Conservation (phyloP, 768 basidiomycete genomes). For the Rhodotorula kratochvilovae region DNA sequence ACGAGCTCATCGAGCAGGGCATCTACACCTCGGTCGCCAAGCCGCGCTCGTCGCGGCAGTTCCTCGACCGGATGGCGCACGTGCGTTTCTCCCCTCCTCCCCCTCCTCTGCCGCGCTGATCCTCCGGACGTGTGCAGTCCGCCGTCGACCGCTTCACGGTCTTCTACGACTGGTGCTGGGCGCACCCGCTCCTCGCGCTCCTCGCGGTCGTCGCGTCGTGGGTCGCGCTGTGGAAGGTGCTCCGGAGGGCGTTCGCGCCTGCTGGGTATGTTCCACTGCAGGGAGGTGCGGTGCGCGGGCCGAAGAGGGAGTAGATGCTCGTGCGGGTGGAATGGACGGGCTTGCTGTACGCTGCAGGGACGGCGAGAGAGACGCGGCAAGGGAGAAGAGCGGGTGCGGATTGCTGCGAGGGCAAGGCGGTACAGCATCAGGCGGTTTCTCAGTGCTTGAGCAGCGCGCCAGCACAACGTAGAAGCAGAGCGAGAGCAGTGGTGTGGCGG, state of each 20-base stretch:
- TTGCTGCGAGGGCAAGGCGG: no score
- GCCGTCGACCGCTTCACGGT: neutral
- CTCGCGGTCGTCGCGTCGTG: neutral
- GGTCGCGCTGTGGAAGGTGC: neutral
- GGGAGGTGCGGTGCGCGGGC: neutral
- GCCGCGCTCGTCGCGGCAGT: constrained; percentile 1
- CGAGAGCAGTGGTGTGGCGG: no score
- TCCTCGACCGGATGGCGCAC: constrained; percentile 5
- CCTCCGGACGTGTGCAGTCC: neutral
- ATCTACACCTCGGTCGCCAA: neutral
- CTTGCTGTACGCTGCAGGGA: neutral
- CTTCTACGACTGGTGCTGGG: neutral
- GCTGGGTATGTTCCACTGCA: neutral
- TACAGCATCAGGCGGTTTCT: no score
- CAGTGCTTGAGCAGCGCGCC: no score
- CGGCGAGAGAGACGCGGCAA: neutral
- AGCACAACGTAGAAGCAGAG: no score
- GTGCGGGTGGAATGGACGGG: neutral
- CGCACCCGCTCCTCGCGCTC: neutral
- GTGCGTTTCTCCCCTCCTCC: constrained; percentile 7
- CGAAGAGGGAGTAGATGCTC: constrained; percentile 10
- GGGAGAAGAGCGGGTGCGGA: no score
- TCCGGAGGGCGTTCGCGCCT: neutral
- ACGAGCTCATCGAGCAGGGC: constrained; percentile 27
- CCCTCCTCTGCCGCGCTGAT: neutral